Base-by-base conservation (phyloP, 805 yeast species). In the Saturnispora galanensis region DNA sequence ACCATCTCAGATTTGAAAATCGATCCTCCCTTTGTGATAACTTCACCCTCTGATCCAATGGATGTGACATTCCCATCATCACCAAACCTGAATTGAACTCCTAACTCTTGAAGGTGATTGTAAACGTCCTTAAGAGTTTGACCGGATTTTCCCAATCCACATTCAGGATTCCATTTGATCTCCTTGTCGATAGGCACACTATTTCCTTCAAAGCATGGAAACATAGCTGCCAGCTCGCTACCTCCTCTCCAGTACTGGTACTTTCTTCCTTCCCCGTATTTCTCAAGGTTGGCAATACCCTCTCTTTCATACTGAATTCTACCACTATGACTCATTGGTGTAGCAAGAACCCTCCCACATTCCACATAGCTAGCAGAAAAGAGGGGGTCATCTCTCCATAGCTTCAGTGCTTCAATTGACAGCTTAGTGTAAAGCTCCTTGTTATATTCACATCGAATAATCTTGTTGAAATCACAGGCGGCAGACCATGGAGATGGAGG, bases 401-500 rank as follows among this genome's bases (percentile, higher is more conserved):
- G 40, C 4, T 55, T 33, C 38, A 68, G 48, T 3, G 77, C 76
- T 51, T 73, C 76, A 4, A 70, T 58, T 1, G 74, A 59, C 41
- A 73, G 41, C 35, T 57, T 56, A 0, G 74, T 58, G 46, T 72
- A 71, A 15, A 62, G 52, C 16, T 55, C 41, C 45, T 71, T 73
- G 5, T 62, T 52, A 45, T 73, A 73, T 48, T 73, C 77, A 3
- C 70, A 59, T 44, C 77, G 58, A 15, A 73, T 65, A 38, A 73
- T 72, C 51, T 73, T 71, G 48, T 73, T 72, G 39, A 60, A 60
- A 49, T 73, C 79, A 39, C 60, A 63, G 8, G 74, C 69, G 21
- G 77, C 75, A 3, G 74, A 65, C 58, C 64, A 56, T 1, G 65
- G 64, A 2, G 74, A 68, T n/a, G 76, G 76, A 1, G 70, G 64